Conservation (phyloP, 768 basidiomycete genomes). For the Suillus discolor region DNA sequence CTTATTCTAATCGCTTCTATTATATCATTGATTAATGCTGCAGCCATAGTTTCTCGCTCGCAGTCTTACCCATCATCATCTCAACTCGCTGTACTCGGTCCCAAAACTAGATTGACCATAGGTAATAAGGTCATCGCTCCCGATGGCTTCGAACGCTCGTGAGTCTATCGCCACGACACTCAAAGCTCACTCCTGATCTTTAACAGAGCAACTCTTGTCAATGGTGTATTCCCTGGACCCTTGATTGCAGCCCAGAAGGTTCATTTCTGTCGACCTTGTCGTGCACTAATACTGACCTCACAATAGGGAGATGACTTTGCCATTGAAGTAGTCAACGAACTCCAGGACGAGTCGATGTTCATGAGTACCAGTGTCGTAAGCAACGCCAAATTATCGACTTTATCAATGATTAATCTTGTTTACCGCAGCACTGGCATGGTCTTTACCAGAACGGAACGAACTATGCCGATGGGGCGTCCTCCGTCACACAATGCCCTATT, state of each 20-base stretch:
- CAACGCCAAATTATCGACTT: neutral
- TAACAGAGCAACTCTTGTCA: constrained; percentile 42
- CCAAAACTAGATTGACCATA: constrained; percentile 33
- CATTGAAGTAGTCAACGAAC: constrained; percentile 48
- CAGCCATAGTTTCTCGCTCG: constrained; percentile 20
- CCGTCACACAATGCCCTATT: constrained; percentile 44
- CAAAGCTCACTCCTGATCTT: neutral
- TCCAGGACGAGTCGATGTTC: constrained; percentile 50
- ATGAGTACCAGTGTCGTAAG: constrained; percentile 53
- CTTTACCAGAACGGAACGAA: constrained; percentile 24
- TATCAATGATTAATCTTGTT: neutral
- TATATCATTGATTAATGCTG: constrained; percentile 17
- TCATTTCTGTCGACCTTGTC: neutral
- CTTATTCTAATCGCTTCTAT: constrained; percentile 11
- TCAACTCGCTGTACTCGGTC: constrained; percentile 19
- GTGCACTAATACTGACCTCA: constrained; percentile 4
- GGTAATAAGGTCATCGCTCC: constrained; percentile 44
- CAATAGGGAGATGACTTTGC: constrained; percentile 39
- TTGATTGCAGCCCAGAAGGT: constrained; percentile 43
- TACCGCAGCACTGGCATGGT: constrained; percentile 26
- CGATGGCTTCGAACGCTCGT: constrained; percentile 48
- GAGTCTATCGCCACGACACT: constrained; percentile 16
- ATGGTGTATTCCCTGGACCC: constrained; percentile 47
- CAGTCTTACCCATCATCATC: constrained; percentile 12
- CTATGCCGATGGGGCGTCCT: constrained; percentile 34